Evolutionary conservation across 108 stramenopile genomes (phyloP).

Genomic region (Cyclotella sp.): DNA sequence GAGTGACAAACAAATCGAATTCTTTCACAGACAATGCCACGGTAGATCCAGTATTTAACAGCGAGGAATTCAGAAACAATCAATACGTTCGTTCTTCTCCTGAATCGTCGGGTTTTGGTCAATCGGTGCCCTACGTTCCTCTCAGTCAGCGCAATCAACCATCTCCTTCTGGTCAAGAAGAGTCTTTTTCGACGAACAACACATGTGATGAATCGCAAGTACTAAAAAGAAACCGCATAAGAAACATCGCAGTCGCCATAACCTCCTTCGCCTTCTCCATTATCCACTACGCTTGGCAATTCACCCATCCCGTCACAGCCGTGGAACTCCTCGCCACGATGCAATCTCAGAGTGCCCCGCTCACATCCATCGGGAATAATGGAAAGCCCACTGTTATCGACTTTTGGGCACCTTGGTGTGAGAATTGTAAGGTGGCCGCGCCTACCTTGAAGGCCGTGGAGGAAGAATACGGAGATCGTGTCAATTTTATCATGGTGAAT

Average conservation of each 20-base stretch:
- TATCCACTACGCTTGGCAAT: slow-evolving; percentile 71
- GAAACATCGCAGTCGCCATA: slow-evolving; percentile 68
- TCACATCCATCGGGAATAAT: slow-evolving; percentile 69
- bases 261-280: slow-evolving; percentile 66
- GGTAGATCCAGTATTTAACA: too few relatives aligned
- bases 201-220: not conserved
- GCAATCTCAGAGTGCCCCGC: slow-evolving; percentile 66
- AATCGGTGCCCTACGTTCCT: not conserved
- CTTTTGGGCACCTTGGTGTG: slow-evolving; percentile 90
- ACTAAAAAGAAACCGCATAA: slow-evolving; percentile 28
- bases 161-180: not conserved
- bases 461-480: slow-evolving; percentile 65
- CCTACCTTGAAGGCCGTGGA: slow-evolving; percentile 71
- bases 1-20: too few relatives aligned
- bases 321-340: slow-evolving; percentile 66
- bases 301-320: slow-evolving; percentile 73
- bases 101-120: not conserved
- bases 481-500: slow-evolving; percentile 87
- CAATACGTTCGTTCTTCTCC: too few relatives aligned
- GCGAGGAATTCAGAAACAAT: too few relatives aligned
- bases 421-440: slow-evolving; percentile 76
- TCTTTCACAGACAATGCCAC: too few relatives aligned
- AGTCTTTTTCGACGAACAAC: not conserved
- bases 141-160: not conserved
- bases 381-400: slow-evolving; percentile 81